Percentiles rank a stretch among this genome's conserved stretches.
Conservation (phyloP, 1,284 basidiomycete genomes). For the Agroathelia rolfsii region DNA sequence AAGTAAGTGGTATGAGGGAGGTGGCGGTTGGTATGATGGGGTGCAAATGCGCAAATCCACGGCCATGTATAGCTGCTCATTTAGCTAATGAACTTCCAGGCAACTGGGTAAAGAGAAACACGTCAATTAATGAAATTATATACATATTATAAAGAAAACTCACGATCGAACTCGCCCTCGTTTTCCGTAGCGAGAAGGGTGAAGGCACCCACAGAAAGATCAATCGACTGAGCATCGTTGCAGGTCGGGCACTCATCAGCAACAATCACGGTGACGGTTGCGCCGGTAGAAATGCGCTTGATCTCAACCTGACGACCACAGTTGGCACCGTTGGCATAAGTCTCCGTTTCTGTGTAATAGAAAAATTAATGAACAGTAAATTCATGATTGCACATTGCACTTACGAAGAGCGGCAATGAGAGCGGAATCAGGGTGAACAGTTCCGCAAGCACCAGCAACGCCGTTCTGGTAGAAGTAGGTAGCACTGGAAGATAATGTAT, state of each 20-base stretch:
- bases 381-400: conserved; percentile 13
- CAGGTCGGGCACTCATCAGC: conserved; percentile 6
- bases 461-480: conserved; percentile 5
- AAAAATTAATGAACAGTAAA: conserved; percentile 10
- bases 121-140: conserved; percentile 7
- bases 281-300: conserved; percentile 1
- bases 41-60: conserved; percentile 7
- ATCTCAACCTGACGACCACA: conserved; percentile 2
- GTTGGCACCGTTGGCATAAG: conserved; percentile 3
- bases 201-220: conserved; percentile 4
- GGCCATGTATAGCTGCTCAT: no score
- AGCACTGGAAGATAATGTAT: conserved; percentile 1
- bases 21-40: conserved; percentile 6
- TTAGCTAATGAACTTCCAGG: conserved; percentile 38
- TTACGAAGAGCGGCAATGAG: conserved; percentile 19
- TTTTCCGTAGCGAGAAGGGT: neutral
- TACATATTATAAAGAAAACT: neutral
- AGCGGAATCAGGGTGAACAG: conserved; percentile 3
- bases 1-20: conserved; percentile 5
- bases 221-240: conserved; percentile 1
- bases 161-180: conserved; percentile 2
- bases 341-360: conserved; percentile 24
- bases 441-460: conserved; percentile 6
- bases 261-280: conserved; percentile 2
- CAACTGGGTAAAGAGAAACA: conserved; percentile 24